Conservation (phyloP, 306 rosid genomes). For the Ceratonia siliqua region DNA sequence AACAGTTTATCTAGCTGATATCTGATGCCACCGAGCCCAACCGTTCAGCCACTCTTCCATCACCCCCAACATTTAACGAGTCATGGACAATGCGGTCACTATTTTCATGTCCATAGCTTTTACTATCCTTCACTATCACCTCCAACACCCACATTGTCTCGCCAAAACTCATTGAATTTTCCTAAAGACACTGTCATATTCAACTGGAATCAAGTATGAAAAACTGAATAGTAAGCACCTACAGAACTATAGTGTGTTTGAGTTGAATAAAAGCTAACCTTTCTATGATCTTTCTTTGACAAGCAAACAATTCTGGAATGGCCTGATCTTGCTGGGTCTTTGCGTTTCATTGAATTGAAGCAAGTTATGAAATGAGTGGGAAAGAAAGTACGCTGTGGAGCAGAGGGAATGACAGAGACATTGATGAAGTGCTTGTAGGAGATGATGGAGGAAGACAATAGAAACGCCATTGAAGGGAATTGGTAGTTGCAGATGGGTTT, state of each 20-base stretch:
- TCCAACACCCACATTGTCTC: background rate
- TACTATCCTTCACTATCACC: background rate
- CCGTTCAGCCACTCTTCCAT: no score
- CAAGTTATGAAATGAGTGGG: constrained; percentile 30
- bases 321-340: constrained; percentile 25
- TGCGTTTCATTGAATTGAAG: constrained; percentile 27
- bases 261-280: constrained; percentile 40
- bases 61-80: background rate
- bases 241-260: background rate
- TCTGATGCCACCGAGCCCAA: no score
- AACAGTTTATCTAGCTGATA: background rate
- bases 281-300: constrained; percentile 32
- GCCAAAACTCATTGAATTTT: background rate
- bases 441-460: constrained; percentile 49
- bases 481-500: constrained; percentile 36
- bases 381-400: constrained; percentile 6
- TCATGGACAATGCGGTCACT: background rate
- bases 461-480: constrained; percentile 57
- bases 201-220: background rate
- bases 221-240: background rate
- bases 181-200: background rate
- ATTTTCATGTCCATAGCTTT: background rate
- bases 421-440: constrained; percentile 41
- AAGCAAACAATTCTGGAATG: constrained; percentile 42
- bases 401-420: constrained; percentile 22